Evolutionary conservation across 495 filamentous ascomycete species (phyloP), one percentile per base, ranked within the genome.

Genomic region (Penicillium desertorum): DNA sequence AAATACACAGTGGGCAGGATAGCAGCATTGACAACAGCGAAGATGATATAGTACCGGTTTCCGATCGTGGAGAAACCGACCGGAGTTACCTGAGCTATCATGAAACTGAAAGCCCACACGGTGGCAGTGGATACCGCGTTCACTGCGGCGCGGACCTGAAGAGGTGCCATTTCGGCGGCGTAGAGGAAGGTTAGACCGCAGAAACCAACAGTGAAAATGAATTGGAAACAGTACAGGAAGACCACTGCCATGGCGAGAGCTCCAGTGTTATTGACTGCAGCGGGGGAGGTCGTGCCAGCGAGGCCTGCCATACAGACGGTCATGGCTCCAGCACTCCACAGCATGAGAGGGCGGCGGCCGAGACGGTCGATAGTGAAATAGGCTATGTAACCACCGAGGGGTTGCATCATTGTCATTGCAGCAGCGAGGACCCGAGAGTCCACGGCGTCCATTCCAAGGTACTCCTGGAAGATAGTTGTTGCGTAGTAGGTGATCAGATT

Each of bases 381-480:
- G 3, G 87, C 90, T 4, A 82, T 73, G 0, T 86, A 88, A 1
- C 89, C 86, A 57, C 86, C 88, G 62, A 90, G 81, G 11, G 86
- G 77, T 67, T 90, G 91, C 8, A 89, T 84, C 14, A 91, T 73
- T 77, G 87, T 87, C 78, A 89, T 90, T 7, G 89, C 77, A 32
- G 88, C 89, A 10, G 88, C 86, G 1, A 92, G 73, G 4, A 96
- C 71, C 47, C 90, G 91, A 1, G 92, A 90, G 70, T 92, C 90
- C 45, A 95, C 82, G 61, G 94, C 88, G 25, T 69, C 71, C 5
- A 87, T 68, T 1, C 77, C 73, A 19, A 87, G 79, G 44, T 79
- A 79, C 65, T 85, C 73, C 48, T 85, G 68, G 66, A 58, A 85
- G 53, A 88, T 81, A 5, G 78, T 79, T 1, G 83, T 78, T 0